phyloP scores from a whole-genome alignment of 2,329 filamentous ascomycete species.

The Verticillium zaregamsianum region DNA sequence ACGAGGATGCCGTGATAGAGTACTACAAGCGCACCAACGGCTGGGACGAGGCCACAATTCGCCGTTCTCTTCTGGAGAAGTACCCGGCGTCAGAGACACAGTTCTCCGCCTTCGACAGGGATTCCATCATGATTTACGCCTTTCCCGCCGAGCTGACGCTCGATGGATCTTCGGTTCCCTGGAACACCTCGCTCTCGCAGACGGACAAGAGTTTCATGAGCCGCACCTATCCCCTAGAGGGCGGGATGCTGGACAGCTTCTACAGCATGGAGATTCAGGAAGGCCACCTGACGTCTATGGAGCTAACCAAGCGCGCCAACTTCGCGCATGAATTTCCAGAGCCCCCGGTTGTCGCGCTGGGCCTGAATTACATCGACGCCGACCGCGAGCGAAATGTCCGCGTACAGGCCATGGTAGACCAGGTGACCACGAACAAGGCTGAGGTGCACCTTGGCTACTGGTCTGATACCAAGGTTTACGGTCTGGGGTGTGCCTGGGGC shows the following conservation, averaged over 20 bases:
- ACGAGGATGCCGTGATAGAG: slow-evolving; percentile 14
- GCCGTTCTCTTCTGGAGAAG: neutral
- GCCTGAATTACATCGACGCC: slow-evolving; percentile 7
- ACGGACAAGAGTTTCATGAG: slow-evolving; percentile 16
- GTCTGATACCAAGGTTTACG: slow-evolving; percentile 10
- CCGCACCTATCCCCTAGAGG: slow-evolving; percentile 10
- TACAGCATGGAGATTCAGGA: slow-evolving; percentile 11
- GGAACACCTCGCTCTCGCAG: slow-evolving; percentile 13
- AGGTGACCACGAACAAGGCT: neutral
- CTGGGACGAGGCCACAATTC: slow-evolving; percentile 4
- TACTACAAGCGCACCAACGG: slow-evolving; percentile 6
- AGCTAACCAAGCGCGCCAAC: slow-evolving; percentile 1
- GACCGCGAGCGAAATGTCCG: slow-evolving; percentile 7
- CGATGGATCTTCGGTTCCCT: slow-evolving; percentile 6
- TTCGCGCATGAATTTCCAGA: slow-evolving; percentile 4
- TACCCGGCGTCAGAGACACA: slow-evolving; percentile 5
- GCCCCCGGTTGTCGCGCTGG: slow-evolving; percentile 10
- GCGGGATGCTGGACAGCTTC: slow-evolving; percentile 7
- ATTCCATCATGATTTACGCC: slow-evolving; percentile 19
- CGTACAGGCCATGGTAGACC: slow-evolving; percentile 5
- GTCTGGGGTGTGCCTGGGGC: slow-evolving; percentile 7
- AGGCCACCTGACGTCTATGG: slow-evolving; percentile 3
- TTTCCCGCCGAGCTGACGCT: slow-evolving; percentile 12
- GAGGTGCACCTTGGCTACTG: slow-evolving; percentile 7
- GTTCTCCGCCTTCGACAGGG: slow-evolving; percentile 12